phyloP scores from a whole-genome alignment of 208 protist species.

The Novymonas esmeraldas region DNA sequence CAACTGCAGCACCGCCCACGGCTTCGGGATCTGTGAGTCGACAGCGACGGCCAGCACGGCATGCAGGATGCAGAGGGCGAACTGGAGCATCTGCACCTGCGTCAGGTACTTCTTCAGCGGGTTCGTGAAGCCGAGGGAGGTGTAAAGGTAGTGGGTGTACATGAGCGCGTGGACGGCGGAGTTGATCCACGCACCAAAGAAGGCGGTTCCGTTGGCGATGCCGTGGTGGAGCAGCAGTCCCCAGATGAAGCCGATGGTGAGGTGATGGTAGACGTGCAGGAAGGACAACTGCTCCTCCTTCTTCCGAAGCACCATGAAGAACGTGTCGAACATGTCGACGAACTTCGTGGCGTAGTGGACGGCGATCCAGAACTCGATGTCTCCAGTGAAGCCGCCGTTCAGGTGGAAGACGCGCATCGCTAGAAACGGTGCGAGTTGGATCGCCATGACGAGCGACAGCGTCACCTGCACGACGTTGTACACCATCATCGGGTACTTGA shows the following conservation, averaged over 20 bases:
- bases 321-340: slow-evolving; percentile 89
- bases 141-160: slow-evolving; percentile 93
- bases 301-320: slow-evolving; percentile 90
- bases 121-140: slow-evolving; percentile 84
- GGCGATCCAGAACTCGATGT: slow-evolving; percentile 85
- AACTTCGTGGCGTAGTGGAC: slow-evolving; percentile 91
- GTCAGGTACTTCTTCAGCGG: slow-evolving; percentile 88
- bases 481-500: slow-evolving; percentile 69
- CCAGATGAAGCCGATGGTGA: slow-evolving; percentile 89
- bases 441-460: slow-evolving; percentile 81
- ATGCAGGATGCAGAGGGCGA: slow-evolving; percentile 84
- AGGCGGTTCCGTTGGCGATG: slow-evolving; percentile 85
- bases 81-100: slow-evolving; percentile 88
- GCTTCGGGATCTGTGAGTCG: slow-evolving; percentile 61
- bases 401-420: slow-evolving; percentile 76
- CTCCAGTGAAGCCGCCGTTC: slow-evolving; percentile 63
- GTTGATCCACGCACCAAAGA: slow-evolving; percentile 92
- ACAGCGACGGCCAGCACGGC: slow-evolving; percentile 63
- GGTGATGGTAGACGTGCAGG: slow-evolving; percentile 92
- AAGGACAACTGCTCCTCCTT: slow-evolving; percentile 89
- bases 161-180: slow-evolving; percentile 88
- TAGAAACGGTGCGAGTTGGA: slow-evolving; percentile 54
- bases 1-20: slow-evolving; percentile 73
- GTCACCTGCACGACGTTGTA: slow-evolving; percentile 88
- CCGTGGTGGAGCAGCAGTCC: slow-evolving; percentile 85